phyloP scores from a whole-genome alignment of 257 asterid species.

The Hygrophila difformis region DNA sequence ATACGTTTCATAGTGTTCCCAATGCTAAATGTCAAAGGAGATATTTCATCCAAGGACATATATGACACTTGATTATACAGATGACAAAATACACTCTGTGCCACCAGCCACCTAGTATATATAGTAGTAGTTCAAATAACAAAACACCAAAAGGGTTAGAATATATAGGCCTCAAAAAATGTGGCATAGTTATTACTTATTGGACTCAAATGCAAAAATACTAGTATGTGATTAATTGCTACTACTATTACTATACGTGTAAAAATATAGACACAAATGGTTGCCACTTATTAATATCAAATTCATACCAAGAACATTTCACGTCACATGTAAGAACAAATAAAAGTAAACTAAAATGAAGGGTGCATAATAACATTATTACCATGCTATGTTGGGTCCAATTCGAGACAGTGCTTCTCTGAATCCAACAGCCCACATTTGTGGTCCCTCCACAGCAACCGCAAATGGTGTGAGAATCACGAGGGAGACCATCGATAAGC shows the following conservation, averaged over 20 bases:
- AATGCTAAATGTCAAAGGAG: constrained; percentile 71
- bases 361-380: constrained; percentile 19
- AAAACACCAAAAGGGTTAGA: neutral
- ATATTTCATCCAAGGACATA: constrained; percentile 72
- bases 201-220: too few species aligned
- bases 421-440: constrained; percentile 76
- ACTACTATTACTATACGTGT: too few species aligned
- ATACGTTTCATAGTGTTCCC: constrained; percentile 80
- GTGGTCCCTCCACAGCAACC: constrained; percentile 96
- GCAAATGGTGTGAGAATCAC: constrained; percentile 91
- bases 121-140: neutral
- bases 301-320: neutral
- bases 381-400: constrained; percentile 90
- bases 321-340: constrained; percentile 23
- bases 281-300: too few species aligned
- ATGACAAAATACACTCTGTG: constrained; percentile 68
- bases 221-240: too few species aligned
- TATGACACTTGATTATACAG: constrained; percentile 72
- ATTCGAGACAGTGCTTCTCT: constrained; percentile 53
- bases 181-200: too few species aligned
- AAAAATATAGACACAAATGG: too few species aligned
- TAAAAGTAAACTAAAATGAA: neutral
- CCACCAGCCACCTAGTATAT: constrained; percentile 61
- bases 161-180: too few species aligned
- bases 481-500: constrained; percentile 80